Evolutionary conservation across 2,329 filamentous ascomycete species (phyloP).

Genomic region (Cladosporium sp.): DNA sequence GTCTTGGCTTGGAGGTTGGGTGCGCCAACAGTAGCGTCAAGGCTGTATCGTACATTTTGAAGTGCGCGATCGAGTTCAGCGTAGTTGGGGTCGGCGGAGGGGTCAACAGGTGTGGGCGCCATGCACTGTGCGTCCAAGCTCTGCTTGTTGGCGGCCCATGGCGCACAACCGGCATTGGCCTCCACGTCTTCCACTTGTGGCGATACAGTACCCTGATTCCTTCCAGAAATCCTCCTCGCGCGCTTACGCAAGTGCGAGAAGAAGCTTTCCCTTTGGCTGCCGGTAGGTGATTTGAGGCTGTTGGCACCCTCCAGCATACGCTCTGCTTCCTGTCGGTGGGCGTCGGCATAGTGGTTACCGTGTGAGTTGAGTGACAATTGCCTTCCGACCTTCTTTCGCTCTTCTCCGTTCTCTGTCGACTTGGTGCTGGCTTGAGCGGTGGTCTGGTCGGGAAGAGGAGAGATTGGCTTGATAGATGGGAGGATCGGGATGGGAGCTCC

Average conservation of each 20-base stretch:
- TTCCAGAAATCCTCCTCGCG: slow-evolving; percentile 85
- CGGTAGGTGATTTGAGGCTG: slow-evolving; percentile 73
- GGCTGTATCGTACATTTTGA: slow-evolving; percentile 60
- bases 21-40: slow-evolving; percentile 47
- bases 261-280: slow-evolving; percentile 89
- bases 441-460: slow-evolving; percentile 90
- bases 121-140: slow-evolving; percentile 60
- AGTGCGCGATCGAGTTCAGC: slow-evolving; percentile 63
- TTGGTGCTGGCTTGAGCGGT: slow-evolving; percentile 81
- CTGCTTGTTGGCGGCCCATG: slow-evolving; percentile 71
- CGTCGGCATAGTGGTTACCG: slow-evolving; percentile 88
- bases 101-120: slow-evolving; percentile 48
- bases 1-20: slow-evolving; percentile 37
- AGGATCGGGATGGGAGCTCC: slow-evolving; percentile 92
- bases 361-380: slow-evolving; percentile 91
- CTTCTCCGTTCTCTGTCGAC: slow-evolving; percentile 52
- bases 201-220: slow-evolving; percentile 79
- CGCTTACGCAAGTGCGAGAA: slow-evolving; percentile 96
- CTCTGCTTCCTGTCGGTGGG: slow-evolving; percentile 88
- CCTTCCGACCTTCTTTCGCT: slow-evolving; percentile 91
- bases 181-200: slow-evolving; percentile 84
- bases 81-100: slow-evolving; percentile 52
- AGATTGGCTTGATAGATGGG: slow-evolving; percentile 90
- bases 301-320: slow-evolving; percentile 80
- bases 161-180: slow-evolving; percentile 86